Base-by-base conservation (phyloP, 2,329 filamentous ascomycete genomes). In the Huntiella omanensis region DNA sequence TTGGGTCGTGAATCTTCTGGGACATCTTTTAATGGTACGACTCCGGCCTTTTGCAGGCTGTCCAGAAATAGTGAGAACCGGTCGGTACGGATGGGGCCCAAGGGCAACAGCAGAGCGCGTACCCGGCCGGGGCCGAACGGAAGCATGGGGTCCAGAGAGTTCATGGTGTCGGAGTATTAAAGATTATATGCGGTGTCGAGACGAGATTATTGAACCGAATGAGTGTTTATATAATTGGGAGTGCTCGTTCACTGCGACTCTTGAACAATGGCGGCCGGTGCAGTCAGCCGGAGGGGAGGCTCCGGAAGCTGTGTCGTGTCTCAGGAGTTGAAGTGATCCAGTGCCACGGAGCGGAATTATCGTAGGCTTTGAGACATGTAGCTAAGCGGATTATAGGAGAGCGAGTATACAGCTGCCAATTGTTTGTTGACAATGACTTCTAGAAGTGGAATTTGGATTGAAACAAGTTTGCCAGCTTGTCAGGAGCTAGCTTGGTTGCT, bases 111-210 rank as follows among this genome's bases (percentile, higher is more conserved):
- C 55, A 95, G 74, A 52, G 81, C 84, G 66, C 83, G 83, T 59
- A 96, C 77, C 71, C 83, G 82, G 66, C 86, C 88, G 60, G 86
- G 86, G 63, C 87, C 83, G 67, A 87, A 77, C 63, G 88, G 86
- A 61, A 87, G 82, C 61, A 94, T 75, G 62, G 83, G 79, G 69
- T 95, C 88, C 65, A 83, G 72, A 12, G 44, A 40, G 66, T 75
- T 80, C 86, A 93, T 93, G 59, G 65, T 80, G 22, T 43, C 34
- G 34, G 28, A 69, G 62, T 65, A 69, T 66, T 59, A 28, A 28
- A 28, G 22, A 28, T 10, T 28, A 28, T 28, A 28, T 7, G 22
- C 22, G 22, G 7, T 28, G 22, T 28, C 22, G 22, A 28, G 22
- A 4, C 6, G 22, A 28, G 22, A 28, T 4, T 28, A 10, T 7